Evolutionary conservation across 805 yeast genomes (phyloP).

Genomic region (Kregervanrija pseudodelftensis): DNA sequence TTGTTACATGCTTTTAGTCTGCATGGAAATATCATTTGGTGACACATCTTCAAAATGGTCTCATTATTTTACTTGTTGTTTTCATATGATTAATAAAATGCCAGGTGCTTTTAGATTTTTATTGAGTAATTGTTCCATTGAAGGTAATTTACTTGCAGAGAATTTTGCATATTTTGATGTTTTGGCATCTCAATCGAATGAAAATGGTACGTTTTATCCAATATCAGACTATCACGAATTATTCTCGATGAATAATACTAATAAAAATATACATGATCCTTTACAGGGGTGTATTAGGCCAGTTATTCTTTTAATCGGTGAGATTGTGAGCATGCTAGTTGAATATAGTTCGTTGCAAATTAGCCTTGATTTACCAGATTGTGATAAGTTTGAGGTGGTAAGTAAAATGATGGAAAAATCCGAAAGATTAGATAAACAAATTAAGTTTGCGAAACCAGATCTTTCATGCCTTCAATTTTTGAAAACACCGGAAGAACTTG

Average conservation of each 20-base stretch:
- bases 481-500: slow-evolving; percentile 19
- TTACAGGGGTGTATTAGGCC: slow-evolving; percentile 37
- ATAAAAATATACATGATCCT: slow-evolving; percentile 27
- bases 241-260: slow-evolving; percentile 13
- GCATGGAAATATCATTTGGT: slow-evolving; percentile 28
- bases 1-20: slow-evolving; percentile 24
- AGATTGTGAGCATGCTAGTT: slow-evolving; percentile 27
- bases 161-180: slow-evolving; percentile 36
- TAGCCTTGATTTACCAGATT: slow-evolving; percentile 15
- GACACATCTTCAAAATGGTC: slow-evolving; percentile 29
- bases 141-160: slow-evolving; percentile 29
- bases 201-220: slow-evolving; percentile 31
- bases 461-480: slow-evolving; percentile 11
- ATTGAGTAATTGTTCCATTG: slow-evolving; percentile 23
- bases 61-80: slow-evolving; percentile 22
- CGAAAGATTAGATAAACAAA: slow-evolving; percentile 10
- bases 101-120: slow-evolving; percentile 24
- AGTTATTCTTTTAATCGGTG: slow-evolving; percentile 30
- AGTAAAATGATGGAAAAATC: slow-evolving; percentile 13
- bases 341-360: slow-evolving; percentile 15
- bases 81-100: slow-evolving; percentile 19
- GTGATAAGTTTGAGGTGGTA: slow-evolving; percentile 16
- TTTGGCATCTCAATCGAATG: slow-evolving; percentile 30
- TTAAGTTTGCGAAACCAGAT: slow-evolving; percentile 16
- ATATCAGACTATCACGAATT: slow-evolving; percentile 27